phyloP scores from a whole-genome alignment of 768 basidiomycete genomes.

The Lactifluus rugatus region DNA sequence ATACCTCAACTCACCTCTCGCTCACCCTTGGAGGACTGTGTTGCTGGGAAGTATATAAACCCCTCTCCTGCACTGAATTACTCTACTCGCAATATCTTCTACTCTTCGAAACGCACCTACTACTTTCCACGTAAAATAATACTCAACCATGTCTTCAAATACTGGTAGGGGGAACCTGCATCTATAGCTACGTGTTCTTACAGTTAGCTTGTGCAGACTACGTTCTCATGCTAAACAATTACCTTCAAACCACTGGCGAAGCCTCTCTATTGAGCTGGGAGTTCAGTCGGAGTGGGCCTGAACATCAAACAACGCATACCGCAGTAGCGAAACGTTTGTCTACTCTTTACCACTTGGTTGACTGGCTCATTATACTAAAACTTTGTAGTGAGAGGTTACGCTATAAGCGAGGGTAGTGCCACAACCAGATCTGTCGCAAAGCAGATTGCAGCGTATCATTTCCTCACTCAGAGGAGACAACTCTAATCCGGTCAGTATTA shows the following conservation, averaged over 20 bases:
- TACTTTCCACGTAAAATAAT: not conserved
- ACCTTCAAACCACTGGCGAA: conserved; percentile 17
- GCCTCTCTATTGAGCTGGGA: conserved; percentile 15
- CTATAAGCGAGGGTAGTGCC: conserved; percentile 13
- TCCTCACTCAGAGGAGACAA: conserved; percentile 7
- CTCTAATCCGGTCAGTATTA: not conserved
- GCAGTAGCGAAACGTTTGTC: conserved; percentile 16
- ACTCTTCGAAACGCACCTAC: not conserved
- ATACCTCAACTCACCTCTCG: not conserved
- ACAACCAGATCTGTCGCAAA: conserved; percentile 14
- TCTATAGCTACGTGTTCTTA: not conserved
- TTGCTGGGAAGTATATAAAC: conserved; percentile 11
- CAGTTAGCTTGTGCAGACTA: conserved; percentile 4
- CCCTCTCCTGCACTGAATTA: not conserved
- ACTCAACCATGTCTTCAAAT: conserved; percentile 8
- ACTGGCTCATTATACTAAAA: not conserved
- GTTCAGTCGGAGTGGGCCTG: conserved; percentile 15
- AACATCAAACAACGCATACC: conserved; percentile 16
- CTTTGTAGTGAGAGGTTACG: conserved; percentile 9
- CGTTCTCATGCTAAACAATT: conserved; percentile 18
- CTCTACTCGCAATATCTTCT: not conserved
- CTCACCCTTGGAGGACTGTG: not conserved
- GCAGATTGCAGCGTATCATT: conserved; percentile 15
- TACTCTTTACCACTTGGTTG: not conserved
- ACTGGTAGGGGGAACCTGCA: not conserved